Evolutionary conservation across 305 asterid genomes (phyloP).

Genomic region (Caryopteris hybrid): DNA sequence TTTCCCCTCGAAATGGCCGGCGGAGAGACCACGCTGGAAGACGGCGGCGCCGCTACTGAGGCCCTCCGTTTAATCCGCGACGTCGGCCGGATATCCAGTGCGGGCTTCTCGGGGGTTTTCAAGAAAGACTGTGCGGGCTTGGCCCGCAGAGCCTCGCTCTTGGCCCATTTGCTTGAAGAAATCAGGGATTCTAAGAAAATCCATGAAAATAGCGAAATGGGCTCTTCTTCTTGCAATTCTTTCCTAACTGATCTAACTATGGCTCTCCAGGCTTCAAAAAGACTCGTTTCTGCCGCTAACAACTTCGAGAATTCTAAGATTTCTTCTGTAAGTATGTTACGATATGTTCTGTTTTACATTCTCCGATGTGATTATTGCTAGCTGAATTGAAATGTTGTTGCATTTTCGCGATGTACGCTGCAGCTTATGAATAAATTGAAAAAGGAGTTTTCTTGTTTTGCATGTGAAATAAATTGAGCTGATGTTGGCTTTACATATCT

Average conservation of each 20-base stretch:
- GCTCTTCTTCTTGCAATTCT: conserved; percentile 35
- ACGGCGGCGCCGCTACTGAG: conserved; percentile 29
- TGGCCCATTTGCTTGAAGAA: conserved; percentile 79
- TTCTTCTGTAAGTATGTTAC: conserved; percentile 37
- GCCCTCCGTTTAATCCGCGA: conserved; percentile 58
- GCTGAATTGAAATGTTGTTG: background rate
- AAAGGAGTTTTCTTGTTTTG: too few relatives aligned
- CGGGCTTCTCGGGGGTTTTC: conserved; percentile 69
- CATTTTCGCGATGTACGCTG: background rate
- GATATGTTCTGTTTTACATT: background rate
- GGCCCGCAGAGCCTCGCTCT: conserved; percentile 65
- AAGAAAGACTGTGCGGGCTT: conserved; percentile 82
- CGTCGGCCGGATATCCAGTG: conserved; percentile 52
- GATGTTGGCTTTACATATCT: conserved; percentile 8
- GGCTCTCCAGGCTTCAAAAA: conserved; percentile 54
- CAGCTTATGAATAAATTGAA: background rate
- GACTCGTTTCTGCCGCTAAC: conserved; percentile 47
- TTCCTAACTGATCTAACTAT: conserved; percentile 54
- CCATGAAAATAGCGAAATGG: conserved; percentile 17
- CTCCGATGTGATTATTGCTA: background rate
- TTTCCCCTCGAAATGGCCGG: conserved; percentile 48
- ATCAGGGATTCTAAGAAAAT: conserved; percentile 49
- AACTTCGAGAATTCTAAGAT: conserved; percentile 30
- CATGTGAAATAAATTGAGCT: background rate
- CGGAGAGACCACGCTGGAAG: conserved; percentile 43